Conservation (phyloP, 2,329 filamentous ascomycete genomes). For the Colletotrichum melonis region DNA sequence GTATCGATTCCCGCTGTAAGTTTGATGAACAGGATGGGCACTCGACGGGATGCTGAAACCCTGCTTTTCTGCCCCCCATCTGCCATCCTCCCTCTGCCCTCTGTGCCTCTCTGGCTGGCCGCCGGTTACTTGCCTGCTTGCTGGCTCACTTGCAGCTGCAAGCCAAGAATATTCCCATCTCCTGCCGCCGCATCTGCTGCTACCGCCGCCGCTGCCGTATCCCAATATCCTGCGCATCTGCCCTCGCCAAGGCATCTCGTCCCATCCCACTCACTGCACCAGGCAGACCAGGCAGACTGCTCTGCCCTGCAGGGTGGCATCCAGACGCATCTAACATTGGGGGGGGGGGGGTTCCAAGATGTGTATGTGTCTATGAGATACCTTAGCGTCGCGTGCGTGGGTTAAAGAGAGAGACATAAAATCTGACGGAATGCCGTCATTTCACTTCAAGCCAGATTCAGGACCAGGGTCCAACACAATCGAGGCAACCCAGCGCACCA, state of each 20-base stretch:
- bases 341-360: neutral
- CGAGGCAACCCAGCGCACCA: neutral
- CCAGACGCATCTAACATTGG: neutral
- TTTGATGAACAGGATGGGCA: conserved; percentile 28
- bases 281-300: neutral
- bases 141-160: conserved; percentile 19
- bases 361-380: neutral
- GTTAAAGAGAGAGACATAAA: neutral
- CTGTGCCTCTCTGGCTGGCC: neutral
- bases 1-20: conserved; percentile 7
- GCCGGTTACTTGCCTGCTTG: conserved; percentile 1
- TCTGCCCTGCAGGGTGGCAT: conserved; percentile 6
- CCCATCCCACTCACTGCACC: neutral
- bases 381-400: neutral
- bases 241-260: conserved; percentile 1
- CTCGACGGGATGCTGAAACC: conserved; percentile 32
- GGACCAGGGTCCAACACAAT: neutral
- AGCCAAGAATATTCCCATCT: conserved; percentile 11
- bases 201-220: too few relatives aligned
- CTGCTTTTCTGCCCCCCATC: conserved; percentile 1
- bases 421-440: conserved; percentile 32
- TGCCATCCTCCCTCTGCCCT: too few relatives aligned
- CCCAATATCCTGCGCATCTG: neutral
- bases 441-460: neutral
- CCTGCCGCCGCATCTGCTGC: neutral